These are phyloP conservation scores for Aspergillus latus DNA, from an alignment of 2,329 filamentous ascomycete genomes.

Conservation along the genomic window DNA sequence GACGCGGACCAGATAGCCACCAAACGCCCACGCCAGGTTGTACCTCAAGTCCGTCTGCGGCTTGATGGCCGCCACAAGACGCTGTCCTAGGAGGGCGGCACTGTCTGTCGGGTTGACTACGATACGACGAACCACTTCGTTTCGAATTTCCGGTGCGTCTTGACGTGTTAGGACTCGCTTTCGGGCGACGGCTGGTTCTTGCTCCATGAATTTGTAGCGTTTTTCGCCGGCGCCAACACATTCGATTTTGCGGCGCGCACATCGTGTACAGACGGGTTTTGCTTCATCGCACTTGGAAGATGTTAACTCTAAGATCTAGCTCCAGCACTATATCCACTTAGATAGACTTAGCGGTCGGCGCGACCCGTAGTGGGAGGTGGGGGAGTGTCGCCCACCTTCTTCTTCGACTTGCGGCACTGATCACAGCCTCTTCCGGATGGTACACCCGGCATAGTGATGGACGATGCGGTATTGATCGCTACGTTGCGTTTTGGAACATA, in stretches of 20 bases:
- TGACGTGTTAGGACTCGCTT: neutral
- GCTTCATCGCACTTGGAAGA: constrained; percentile 49
- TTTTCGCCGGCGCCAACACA: constrained; percentile 51
- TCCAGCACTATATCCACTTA: neutral
- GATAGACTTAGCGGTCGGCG: neutral
- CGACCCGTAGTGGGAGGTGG: neutral
- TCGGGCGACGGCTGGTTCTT: constrained; percentile 14
- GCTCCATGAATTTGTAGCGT: constrained; percentile 53
- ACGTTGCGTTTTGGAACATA: neutral
- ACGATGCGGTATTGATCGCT: neutral
- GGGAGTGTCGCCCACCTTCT: constrained; percentile 44
- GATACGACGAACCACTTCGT: neutral
- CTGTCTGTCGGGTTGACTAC: constrained; percentile 31
- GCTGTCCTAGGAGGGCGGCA: constrained; percentile 31
- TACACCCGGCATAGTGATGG: constrained; percentile 45
- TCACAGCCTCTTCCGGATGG: constrained; percentile 54
- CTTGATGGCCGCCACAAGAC: constrained; percentile 36
- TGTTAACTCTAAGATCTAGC: neutral
- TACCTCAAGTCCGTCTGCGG: constrained; percentile 47
- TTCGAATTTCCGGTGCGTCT: neutral
- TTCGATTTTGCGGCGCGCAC: constrained; percentile 45
- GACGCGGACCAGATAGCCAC: constrained; percentile 47
- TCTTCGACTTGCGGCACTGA: constrained; percentile 54
- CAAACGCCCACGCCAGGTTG: constrained; percentile 50
- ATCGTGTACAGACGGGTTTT: constrained; percentile 48